phyloP scores from a whole-genome alignment of 176 grass and related monocot genomes.

The Zoysia pacifica region DNA sequence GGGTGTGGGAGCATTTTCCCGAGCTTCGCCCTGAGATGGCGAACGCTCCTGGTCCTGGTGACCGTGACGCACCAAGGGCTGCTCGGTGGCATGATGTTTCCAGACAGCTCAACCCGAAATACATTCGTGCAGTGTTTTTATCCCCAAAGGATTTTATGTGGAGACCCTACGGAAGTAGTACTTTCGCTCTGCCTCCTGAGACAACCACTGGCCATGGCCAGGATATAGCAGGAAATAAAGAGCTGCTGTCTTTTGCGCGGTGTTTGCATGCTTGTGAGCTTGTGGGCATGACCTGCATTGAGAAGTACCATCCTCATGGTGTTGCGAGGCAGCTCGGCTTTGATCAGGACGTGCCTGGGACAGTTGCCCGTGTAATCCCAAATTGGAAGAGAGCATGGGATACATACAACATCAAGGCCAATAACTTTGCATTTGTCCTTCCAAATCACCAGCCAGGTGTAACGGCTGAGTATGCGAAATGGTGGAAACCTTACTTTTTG shows the following conservation, averaged over 20 bases:
- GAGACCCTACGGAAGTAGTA: slow-evolving; percentile 32
- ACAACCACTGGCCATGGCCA: not conserved
- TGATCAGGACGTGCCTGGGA: slow-evolving; percentile 63
- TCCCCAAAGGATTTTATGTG: slow-evolving; percentile 41
- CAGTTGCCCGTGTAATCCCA: slow-evolving; percentile 26
- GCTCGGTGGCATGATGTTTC: slow-evolving; percentile 38
- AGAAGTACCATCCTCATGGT: slow-evolving; percentile 57
- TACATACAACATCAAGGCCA: slow-evolving; percentile 51
- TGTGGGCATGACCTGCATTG: slow-evolving; percentile 41
- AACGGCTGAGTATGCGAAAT: slow-evolving; percentile 42
- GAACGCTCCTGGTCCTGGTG: not conserved
- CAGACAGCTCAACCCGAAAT: not conserved
- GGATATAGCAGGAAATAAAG: slow-evolving; percentile 8
- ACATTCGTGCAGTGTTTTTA: slow-evolving; percentile 13
- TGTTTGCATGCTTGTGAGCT: slow-evolving; percentile 49
- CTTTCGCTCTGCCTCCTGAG: slow-evolving; percentile 6
- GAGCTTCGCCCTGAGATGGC: slow-evolving; percentile 28
- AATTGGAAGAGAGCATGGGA: slow-evolving; percentile 55
- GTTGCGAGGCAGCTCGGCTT: slow-evolving; percentile 74
- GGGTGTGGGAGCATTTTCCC: slow-evolving; percentile 56
- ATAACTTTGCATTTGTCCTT: slow-evolving; percentile 42
- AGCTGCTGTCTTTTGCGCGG: slow-evolving; percentile 19
- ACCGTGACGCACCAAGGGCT: slow-evolving; percentile 23
- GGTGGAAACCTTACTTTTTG: slow-evolving; percentile 57
- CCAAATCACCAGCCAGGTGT: slow-evolving; percentile 45